Base-by-base conservation (phyloP, 2,329 filamentous ascomycete species). In the Diaporthe sp. region DNA sequence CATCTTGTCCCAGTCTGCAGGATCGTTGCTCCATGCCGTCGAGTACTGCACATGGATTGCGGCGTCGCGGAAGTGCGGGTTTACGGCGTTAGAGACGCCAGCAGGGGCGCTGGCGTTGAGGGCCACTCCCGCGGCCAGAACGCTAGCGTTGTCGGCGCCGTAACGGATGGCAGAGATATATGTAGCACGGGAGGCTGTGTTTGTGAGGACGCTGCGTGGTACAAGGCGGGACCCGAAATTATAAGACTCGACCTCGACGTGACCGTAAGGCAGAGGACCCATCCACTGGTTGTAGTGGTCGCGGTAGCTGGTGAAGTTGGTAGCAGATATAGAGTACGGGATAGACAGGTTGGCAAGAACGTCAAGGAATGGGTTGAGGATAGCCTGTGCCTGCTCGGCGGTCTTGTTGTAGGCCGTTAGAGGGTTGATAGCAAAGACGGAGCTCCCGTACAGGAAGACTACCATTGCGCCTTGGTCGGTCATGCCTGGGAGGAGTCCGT, bases 151-250 rank as follows among this genome's bases (percentile, higher is more conserved):
- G 8, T 82, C 81, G n/a, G 79, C 75, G 5, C 80, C 78, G 75
- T 84, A 83, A 3, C 46, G 73, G 44, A 68, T 68, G 12, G 62
- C 62, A 37, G 62, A 37, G 62, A 68, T 53, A 6, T 68, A 68
- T 6, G 39, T 39, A 10, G 62, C 62, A 37, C 62, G 62, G 28
- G 57, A 79, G 44, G 80, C 80, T 74, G 84, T 77, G 67, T 80
- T 75, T 39, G 82, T 80, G 7, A 86, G 77, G 1, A 81, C 80
- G 1, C 78, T 76, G 28, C 82, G 81, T 1, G 84, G 82, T 49
- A 85, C 82, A n/a, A 85, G 74, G 8, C 84, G 83, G 15, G 82
- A 81, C n/a, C 83, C 83, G 72, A 82, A 84, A 60, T 84, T 81
- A 72, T 81, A 82, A 12, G 78, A 76, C 19, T 79, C 79, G n/a